These are phyloP conservation scores for Pisolithus orientalis DNA, from an alignment of 768 basidiomycete species.

Conservation along the genomic window DNA sequence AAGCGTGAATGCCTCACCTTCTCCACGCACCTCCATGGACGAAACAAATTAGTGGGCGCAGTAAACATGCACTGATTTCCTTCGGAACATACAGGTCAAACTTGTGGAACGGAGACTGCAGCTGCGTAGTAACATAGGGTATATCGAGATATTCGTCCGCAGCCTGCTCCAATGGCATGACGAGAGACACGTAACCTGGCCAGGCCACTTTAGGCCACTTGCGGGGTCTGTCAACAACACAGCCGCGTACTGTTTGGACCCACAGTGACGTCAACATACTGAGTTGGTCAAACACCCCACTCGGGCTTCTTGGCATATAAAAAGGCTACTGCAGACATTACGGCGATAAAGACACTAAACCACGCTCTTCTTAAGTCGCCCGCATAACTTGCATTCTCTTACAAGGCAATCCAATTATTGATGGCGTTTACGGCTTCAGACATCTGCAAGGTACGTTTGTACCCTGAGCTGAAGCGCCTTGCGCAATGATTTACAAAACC, in stretches of 20 bases:
- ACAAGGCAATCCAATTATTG: constrained; percentile 5
- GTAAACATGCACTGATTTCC: neutral
- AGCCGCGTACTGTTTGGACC: neutral
- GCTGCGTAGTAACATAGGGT: constrained; percentile 29
- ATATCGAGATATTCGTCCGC: constrained; percentile 16
- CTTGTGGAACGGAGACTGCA: constrained; percentile 30
- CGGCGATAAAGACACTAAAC: too few species aligned
- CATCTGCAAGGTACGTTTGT: constrained; percentile 61
- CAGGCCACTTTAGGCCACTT: too few species aligned
- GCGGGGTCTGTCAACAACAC: neutral
- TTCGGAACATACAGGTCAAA: constrained; percentile 53
- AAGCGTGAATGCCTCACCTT: constrained; percentile 40
- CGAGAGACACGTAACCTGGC: neutral
- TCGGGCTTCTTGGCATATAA: neutral
- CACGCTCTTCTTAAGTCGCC: too few species aligned
- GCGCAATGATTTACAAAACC: neutral
- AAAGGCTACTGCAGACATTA: neutral
- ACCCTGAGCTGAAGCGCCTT: neutral
- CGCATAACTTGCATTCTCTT: neutral
- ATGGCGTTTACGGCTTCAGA: constrained; percentile 74
- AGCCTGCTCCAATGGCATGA: constrained; percentile 5
- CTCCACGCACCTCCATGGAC: constrained; percentile 85
- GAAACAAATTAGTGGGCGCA: constrained; percentile 54
- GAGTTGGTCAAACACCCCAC: neutral
- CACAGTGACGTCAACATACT: neutral